A percentile compares a stretch with the other conserved stretches of the same genome.
Evolutionary conservation across 2,329 filamentous ascomycete species (phyloP).

Genomic region (Lachnellula cervina): DNA sequence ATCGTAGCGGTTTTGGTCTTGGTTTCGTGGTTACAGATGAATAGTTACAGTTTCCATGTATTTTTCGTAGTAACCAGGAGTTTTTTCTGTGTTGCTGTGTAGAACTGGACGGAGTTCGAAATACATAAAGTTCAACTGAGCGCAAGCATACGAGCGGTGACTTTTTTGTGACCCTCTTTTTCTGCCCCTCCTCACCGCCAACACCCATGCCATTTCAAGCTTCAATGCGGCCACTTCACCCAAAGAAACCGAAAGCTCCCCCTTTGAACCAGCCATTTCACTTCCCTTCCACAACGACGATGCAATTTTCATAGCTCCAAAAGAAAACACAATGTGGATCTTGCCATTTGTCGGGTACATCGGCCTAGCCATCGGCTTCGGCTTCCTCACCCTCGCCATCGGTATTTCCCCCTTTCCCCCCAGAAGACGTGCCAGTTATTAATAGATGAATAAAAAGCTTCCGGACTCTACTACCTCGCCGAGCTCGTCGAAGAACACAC

Average conservation of each 20-base stretch:
- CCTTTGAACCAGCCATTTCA: background rate
- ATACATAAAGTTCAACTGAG: too few species aligned
- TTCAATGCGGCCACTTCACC: background rate
- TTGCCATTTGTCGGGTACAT: constrained; percentile 86
- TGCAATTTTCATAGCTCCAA: constrained; percentile 23
- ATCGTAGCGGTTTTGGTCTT: constrained; percentile 18
- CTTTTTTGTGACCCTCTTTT: constrained; percentile 14
- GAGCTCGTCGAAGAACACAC: constrained; percentile 98
- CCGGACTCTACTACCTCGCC: constrained; percentile 96
- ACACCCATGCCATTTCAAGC: background rate
- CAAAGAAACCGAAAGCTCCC: background rate
- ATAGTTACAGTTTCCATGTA: background rate
- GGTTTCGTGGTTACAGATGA: constrained; percentile 20
- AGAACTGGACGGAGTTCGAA: background rate
- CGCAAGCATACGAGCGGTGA: background rate
- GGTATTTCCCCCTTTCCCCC: constrained; percentile 45
- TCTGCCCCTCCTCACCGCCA: constrained; percentile 9
- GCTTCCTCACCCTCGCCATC: constrained; percentile 90
- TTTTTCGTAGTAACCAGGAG: too few species aligned
- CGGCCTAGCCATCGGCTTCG: constrained; percentile 83
- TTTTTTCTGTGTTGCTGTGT: too few species aligned
- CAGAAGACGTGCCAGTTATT: constrained; percentile 4
- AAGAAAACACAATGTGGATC: constrained; percentile 67
- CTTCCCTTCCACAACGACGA: constrained; percentile 9
- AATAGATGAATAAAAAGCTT: constrained; percentile 51